Conservation (phyloP, 2,329 filamentous ascomycete species). For the Claviceps arundinis region DNA sequence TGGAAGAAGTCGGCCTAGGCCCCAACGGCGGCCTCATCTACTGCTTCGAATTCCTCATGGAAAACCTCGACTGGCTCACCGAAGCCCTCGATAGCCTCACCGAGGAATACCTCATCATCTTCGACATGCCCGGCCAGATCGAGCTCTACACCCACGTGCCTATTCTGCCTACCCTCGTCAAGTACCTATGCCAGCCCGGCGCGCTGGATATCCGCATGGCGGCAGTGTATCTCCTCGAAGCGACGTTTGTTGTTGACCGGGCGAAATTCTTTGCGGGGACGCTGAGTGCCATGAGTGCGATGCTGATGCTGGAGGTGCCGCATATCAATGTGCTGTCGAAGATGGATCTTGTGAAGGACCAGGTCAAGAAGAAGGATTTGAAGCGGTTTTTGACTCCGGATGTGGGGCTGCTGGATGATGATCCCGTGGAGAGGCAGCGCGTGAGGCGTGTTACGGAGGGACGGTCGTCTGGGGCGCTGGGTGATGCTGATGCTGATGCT, state of each 20-base stretch:
- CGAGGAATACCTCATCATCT: constrained; percentile 92
- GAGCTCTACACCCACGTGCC: constrained; percentile 97
- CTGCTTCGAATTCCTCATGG: constrained; percentile 91
- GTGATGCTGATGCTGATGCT: constrained; percentile 13
- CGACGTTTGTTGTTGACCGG: constrained; percentile 87
- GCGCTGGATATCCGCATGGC: constrained; percentile 82
- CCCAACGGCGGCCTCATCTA: constrained; percentile 90
- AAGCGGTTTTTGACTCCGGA: constrained; percentile 87
- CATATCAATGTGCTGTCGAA: constrained; percentile 95
- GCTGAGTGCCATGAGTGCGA: constrained; percentile 91
- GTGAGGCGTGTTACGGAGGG: constrained; percentile 25
- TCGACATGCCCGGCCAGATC: constrained; percentile 98
- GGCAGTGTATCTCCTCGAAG: constrained; percentile 87
- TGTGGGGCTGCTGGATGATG: constrained; percentile 66
- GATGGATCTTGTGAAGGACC: constrained; percentile 91
- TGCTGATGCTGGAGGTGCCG: constrained; percentile 96
- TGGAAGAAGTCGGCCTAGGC: constrained; percentile 85
- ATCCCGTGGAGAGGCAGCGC: constrained; percentile 39
- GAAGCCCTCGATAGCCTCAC: constrained; percentile 74
- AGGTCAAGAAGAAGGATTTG: constrained; percentile 74
- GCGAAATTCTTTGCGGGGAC: constrained; percentile 97
- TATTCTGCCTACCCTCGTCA: constrained; percentile 72
- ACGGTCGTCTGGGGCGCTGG: constrained; percentile 27
- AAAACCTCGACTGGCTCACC: constrained; percentile 85
- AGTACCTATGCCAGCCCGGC: constrained; percentile 65